phyloP scores from a whole-genome alignment of 140 eudicot genomes.

The Bidens hawaiensis region DNA sequence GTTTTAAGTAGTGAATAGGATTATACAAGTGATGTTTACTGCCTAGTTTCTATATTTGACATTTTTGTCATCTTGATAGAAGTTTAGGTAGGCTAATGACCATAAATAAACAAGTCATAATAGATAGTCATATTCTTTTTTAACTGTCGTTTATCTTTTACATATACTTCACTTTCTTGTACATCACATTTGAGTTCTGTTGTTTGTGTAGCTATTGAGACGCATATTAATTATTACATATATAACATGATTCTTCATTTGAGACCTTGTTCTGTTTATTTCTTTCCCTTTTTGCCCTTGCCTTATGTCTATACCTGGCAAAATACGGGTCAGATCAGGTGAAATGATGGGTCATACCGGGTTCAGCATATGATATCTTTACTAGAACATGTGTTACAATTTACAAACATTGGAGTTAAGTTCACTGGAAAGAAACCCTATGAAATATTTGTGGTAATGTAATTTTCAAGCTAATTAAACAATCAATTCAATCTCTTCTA shows the following conservation, averaged over 20 bases:
- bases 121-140: slow-evolving; percentile 21
- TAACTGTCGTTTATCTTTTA: slow-evolving; percentile 24
- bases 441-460: too few species aligned
- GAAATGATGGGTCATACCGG: background rate
- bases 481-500: too few species aligned
- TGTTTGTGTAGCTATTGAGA: slow-evolving; percentile 26
- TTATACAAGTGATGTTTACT: slow-evolving; percentile 16
- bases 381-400: too few species aligned
- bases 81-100: slow-evolving; percentile 34
- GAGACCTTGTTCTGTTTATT: background rate
- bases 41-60: slow-evolving; percentile 9
- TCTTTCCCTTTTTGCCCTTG: slow-evolving; percentile 2
- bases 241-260: slow-evolving; percentile 23
- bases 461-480: too few species aligned
- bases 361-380: background rate
- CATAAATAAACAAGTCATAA: slow-evolving; percentile 23
- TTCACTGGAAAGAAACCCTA: too few species aligned
- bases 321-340: background rate
- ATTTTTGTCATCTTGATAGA: slow-evolving; percentile 17
- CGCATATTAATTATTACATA: slow-evolving; percentile 2
- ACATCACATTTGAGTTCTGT: slow-evolving; percentile 24
- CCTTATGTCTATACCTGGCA: background rate
- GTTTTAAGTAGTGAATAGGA: slow-evolving; percentile 3
- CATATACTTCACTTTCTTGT: slow-evolving; percentile 30
- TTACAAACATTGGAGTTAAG: too few species aligned